Percentiles rank a stretch among this genome's conserved stretches.
Conservation (phyloP, 2,329 filamentous ascomycete species). For the Neoascochyta sp. region DNA sequence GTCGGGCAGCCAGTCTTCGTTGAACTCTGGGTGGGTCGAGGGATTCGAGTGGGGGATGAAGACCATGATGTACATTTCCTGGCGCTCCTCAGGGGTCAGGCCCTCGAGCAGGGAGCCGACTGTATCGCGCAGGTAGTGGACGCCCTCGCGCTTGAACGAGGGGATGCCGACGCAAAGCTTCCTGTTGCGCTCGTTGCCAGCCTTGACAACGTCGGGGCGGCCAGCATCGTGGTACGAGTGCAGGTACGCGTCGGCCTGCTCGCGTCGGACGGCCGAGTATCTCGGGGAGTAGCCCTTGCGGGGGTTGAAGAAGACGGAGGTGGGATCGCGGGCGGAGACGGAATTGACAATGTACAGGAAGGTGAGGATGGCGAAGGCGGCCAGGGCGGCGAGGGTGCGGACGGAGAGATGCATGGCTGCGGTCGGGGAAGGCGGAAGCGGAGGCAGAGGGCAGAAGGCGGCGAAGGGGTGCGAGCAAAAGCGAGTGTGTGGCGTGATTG, state of each 20-base stretch:
- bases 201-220: constrained; percentile 14
- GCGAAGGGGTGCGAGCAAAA: too few relatives aligned
- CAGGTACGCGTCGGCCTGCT: constrained; percentile 30
- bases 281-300: constrained; percentile 28
- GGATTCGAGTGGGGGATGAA: constrained; percentile 47
- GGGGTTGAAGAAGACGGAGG: constrained; percentile 37
- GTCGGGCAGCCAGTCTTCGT: constrained; percentile 41
- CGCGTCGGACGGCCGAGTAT: constrained; percentile 30
- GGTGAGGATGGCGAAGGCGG: constrained; percentile 14
- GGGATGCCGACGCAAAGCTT: constrained; percentile 46
- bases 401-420: constrained; percentile 20
- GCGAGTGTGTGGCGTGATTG: constrained; percentile 3
- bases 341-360: constrained; percentile 24
- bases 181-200: constrained; percentile 13
- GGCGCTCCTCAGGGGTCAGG: constrained; percentile 41
- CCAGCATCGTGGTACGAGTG: constrained; percentile 12
- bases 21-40: constrained; percentile 39
- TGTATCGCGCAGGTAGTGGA: constrained; percentile 41
- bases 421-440: constrained; percentile 1
- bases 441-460: too few relatives aligned
- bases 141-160: constrained; percentile 40
- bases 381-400: constrained; percentile 18
- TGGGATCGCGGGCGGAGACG: constrained; percentile 31
- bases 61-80: constrained; percentile 42
- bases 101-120: constrained; percentile 46